A percentile compares a stretch with the other conserved stretches of the same genome.
Evolutionary conservation across 495 filamentous ascomycete genomes (phyloP).

Genomic region (Aspergillus affinis): DNA sequence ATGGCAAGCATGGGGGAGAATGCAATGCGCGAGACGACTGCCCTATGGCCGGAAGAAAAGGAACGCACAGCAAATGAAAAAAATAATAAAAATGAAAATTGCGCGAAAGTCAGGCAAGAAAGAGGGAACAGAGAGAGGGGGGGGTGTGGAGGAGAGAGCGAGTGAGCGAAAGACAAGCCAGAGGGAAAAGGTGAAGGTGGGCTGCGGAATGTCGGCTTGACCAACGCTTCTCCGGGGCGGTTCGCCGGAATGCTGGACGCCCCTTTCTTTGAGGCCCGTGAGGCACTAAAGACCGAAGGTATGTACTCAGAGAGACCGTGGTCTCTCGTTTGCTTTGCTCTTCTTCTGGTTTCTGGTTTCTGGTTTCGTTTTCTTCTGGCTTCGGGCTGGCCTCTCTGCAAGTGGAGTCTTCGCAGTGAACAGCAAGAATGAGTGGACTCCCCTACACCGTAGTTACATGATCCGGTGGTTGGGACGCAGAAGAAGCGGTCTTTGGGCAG

Average conservation of each 20-base stretch:
- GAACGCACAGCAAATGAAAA: background rate
- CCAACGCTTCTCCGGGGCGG: background rate
- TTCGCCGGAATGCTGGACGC: background rate
- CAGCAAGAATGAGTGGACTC: too few species aligned
- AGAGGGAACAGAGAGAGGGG: background rate
- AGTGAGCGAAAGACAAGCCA: background rate
- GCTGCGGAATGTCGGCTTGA: background rate
- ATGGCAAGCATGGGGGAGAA: slow-evolving; percentile 43
- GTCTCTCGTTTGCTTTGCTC: background rate
- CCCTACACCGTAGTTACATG: too few species aligned
- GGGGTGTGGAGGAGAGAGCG: background rate
- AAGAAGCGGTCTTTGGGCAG: too few species aligned
- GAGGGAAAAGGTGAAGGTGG: background rate
- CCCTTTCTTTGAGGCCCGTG: too few species aligned
- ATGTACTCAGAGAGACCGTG: too few species aligned
- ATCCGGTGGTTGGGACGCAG: too few species aligned
- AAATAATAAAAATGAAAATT: too few species aligned
- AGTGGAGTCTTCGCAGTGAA: too few species aligned
- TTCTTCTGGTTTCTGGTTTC: background rate
- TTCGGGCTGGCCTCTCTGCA: background rate
- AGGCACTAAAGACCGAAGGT: too few species aligned
- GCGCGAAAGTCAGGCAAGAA: background rate
- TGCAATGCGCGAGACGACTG: slow-evolving; percentile 26
- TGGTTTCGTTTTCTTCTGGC: too few species aligned
- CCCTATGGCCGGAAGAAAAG: slow-evolving; percentile 5